Evolutionary conservation across 2,329 filamentous ascomycete genomes (phyloP), one percentile per base, ranked within the genome.

Genomic region (Beauveria bassiana): DNA sequence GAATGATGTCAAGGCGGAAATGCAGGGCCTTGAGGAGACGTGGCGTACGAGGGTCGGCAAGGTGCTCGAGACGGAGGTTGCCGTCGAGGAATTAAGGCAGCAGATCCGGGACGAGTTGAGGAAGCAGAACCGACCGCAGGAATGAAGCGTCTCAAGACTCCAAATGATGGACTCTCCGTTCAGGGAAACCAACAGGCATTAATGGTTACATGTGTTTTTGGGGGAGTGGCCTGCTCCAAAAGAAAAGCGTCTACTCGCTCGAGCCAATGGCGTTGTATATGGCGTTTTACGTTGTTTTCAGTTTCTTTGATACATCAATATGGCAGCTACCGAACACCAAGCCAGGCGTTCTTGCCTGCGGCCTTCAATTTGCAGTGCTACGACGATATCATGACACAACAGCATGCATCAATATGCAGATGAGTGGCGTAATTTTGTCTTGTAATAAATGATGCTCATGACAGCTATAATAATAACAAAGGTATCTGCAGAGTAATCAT

Each of bases 11-110:
- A 84, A 79, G 52, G 89, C 82, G 5, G 93, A 97, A 79, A 78
- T 97, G 70, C 78, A 77, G 62, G 82, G 83, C 4, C 73, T 96
- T 42, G 90, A 96, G 69, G 86, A 90, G 64, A 84, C 82, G 3
- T 98, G 93, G 93, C 86, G 83, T 74, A 82, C 79, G 55, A 90
- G 90, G 26, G 84, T 98, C 1, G 89, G 89, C 3, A 82, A 86
- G 63, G 87, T 95, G 52, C 77, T 98, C 45, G 92, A 97, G 82
- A 90, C 90, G 0, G 91, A 97, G 78, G 81, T 93, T 59, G 95
- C 92, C 0, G 88, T 87, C 10, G 90, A 96, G 75, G 81, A 80
- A 54, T 69, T 97, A 68, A 81, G 85, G 70, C 77, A 78, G 67
- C 82, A 90, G 74, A 84, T 91, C 57, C 70, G 91, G 63, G 85